Conservation (phyloP, 192 early-diverging fungal genomes). For the Rhizophagus clarus region DNA sequence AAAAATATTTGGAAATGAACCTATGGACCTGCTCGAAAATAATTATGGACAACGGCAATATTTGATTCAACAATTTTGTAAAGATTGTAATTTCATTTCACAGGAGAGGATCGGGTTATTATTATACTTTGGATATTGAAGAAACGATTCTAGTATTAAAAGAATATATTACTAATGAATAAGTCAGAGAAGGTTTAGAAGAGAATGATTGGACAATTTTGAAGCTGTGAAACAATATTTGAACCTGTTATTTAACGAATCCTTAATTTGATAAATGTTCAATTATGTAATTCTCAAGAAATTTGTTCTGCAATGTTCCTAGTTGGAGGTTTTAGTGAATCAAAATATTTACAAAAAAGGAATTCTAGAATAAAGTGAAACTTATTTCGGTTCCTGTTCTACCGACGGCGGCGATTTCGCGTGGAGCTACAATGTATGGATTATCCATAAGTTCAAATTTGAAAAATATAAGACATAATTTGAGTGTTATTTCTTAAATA, state of each 20-base stretch:
- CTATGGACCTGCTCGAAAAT: background rate
- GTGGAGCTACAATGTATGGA: constrained; percentile 33
- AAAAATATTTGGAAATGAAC: background rate
- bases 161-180: background rate
- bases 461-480: constrained; percentile 41
- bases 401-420: constrained; percentile 52
- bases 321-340: constrained; percentile 58
- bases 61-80: constrained; percentile 8
- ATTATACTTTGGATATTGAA: background rate
- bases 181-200: constrained; percentile 35
- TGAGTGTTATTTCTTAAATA: background rate
- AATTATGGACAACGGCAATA: constrained; percentile 15
- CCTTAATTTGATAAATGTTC: constrained; percentile 52
- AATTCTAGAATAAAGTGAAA: constrained; percentile 44
- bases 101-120: background rate
- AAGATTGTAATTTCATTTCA: background rate
- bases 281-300: constrained; percentile 44
- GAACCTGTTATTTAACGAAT: constrained; percentile 58
- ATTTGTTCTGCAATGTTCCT: constrained; percentile 53
- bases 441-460: constrained; percentile 15
- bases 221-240: constrained; percentile 55
- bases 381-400: constrained; percentile 52
- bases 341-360: constrained; percentile 54
- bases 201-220: constrained; percentile 40
- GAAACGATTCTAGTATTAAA: background rate